Evolutionary conservation across 176 grass and related monocot species (phyloP).

Genomic region (Dendrocalamus sinicus): DNA sequence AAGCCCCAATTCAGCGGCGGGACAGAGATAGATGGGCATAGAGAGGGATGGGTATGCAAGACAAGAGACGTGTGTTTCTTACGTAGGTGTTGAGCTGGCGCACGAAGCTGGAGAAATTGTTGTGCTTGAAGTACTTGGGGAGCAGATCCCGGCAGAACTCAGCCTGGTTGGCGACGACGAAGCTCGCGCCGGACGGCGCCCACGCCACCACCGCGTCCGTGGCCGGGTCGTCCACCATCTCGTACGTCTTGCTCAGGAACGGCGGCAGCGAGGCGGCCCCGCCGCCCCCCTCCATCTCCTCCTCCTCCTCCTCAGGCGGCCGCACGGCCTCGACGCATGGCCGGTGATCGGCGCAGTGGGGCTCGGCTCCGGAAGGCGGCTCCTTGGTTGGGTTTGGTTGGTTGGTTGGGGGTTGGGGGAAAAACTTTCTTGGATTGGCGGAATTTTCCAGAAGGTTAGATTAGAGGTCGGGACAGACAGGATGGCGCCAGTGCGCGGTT

Average conservation of each 20-base stretch:
- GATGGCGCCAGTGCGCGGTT: slow-evolving; percentile 18
- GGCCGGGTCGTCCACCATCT: slow-evolving; percentile 92
- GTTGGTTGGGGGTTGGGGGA: slow-evolving; percentile 34
- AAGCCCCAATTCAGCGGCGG: slow-evolving; percentile 9
- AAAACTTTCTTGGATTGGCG: slow-evolving; percentile 44
- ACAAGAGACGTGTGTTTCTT: slow-evolving; percentile 37
- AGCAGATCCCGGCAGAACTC: slow-evolving; percentile 89
- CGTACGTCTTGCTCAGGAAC: slow-evolving; percentile 96
- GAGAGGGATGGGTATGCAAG: neutral
- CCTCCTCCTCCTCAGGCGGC: neutral
- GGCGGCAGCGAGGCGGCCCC: slow-evolving; percentile 71
- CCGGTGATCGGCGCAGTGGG: slow-evolving; percentile 38
- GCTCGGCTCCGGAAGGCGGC: neutral
- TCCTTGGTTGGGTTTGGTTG: slow-evolving; percentile 33
- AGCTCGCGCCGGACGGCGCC: slow-evolving; percentile 70
- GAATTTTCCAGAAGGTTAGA: slow-evolving; percentile 66
- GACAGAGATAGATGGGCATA: neutral
- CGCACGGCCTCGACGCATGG: slow-evolving; percentile 17
- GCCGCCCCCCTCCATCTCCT: slow-evolving; percentile 51
- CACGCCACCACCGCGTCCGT: slow-evolving; percentile 81
- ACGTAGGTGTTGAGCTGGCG: slow-evolving; percentile 98
- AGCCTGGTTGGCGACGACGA: slow-evolving; percentile 76
- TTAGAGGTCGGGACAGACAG: neutral
- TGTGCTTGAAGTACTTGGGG: slow-evolving; percentile 98
- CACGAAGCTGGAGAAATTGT: slow-evolving; percentile 99